Conservation (phyloP, 805 yeast genomes). For the Saccharomyces eubayanus region DNA sequence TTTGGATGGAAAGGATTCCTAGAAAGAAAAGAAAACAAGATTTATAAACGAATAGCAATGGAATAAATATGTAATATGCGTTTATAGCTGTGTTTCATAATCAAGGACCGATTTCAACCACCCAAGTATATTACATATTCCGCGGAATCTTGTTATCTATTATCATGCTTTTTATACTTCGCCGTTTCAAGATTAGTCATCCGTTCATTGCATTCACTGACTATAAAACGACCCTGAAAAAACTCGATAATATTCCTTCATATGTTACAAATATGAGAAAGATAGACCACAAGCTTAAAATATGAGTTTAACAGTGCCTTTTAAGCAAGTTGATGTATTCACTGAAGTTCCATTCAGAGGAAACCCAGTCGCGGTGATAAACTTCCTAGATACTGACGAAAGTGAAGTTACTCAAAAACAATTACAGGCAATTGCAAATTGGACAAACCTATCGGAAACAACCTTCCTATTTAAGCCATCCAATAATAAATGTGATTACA, state of each 20-base stretch:
- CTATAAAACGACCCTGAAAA: neutral
- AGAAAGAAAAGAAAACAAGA: neutral
- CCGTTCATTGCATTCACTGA: neutral
- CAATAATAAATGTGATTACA: slow-evolving; percentile 36
- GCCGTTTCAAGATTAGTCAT: neutral
- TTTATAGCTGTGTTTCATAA: neutral
- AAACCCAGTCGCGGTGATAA: slow-evolving; percentile 47
- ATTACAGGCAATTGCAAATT: slow-evolving; percentile 44
- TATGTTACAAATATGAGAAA: neutral
- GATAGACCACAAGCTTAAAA: neutral
- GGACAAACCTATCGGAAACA: slow-evolving; percentile 57
- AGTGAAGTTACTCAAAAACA: slow-evolving; percentile 30
- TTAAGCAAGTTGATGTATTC: slow-evolving; percentile 34
- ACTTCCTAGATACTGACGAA: slow-evolving; percentile 15
- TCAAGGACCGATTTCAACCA: neutral
- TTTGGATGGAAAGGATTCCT: slow-evolving; percentile 41
- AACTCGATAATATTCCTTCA: neutral
- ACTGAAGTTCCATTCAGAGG: slow-evolving; percentile 35
- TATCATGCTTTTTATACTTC: neutral
- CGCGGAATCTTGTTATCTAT: neutral
- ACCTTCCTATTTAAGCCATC: slow-evolving; percentile 42
- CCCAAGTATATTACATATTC: neutral
- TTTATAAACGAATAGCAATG: neutral
- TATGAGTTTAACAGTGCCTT: slow-evolving; percentile 18
- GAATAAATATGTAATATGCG: neutral